These are phyloP conservation scores for Gossypium lobatum DNA, from an alignment of 441 rosid genomes.

Conservation along the genomic window DNA sequence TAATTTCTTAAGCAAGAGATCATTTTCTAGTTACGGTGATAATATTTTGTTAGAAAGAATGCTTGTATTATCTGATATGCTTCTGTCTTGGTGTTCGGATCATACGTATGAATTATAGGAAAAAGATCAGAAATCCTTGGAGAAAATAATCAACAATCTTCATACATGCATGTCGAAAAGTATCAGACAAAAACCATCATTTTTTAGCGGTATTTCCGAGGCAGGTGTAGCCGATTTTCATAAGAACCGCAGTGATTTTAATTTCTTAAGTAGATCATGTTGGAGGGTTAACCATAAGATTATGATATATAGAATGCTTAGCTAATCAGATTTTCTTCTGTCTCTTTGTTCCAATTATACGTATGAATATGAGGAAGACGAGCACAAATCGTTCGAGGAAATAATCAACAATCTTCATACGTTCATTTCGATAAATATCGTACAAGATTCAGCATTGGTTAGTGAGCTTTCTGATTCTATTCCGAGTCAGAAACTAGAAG, in stretches of 20 bases:
- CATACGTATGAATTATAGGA: conserved; percentile 43
- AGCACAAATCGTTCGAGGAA: conserved; percentile 44
- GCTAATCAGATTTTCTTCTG: conserved; percentile 63
- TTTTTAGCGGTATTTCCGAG: conserved; percentile 19
- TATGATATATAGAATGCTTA: conserved; percentile 46
- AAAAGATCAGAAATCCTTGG: conserved; percentile 47
- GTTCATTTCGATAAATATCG: conserved; percentile 40
- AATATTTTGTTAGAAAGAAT: conserved; percentile 35
- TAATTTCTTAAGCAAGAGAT: too few species aligned
- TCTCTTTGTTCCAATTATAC: conserved; percentile 45
- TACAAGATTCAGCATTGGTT: conserved; percentile 26
- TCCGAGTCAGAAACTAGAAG: too few species aligned
- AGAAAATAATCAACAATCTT: conserved; percentile 51
- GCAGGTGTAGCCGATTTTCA: too few species aligned
- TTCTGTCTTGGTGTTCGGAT: conserved; percentile 49
- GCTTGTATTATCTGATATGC: conserved; percentile 61
- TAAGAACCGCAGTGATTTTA: too few species aligned
- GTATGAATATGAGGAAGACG: conserved; percentile 44
- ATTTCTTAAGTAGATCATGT: too few species aligned
- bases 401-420: conserved; percentile 48
- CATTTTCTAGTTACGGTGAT: too few species aligned
- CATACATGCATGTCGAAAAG: conserved; percentile 42
- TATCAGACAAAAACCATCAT: conserved; percentile 27
- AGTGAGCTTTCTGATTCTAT: conserved; percentile 15
- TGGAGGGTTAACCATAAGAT: not conserved